Base-by-base conservation (phyloP, 106 monocot genomes). In the Dendrobium catenatum region DNA sequence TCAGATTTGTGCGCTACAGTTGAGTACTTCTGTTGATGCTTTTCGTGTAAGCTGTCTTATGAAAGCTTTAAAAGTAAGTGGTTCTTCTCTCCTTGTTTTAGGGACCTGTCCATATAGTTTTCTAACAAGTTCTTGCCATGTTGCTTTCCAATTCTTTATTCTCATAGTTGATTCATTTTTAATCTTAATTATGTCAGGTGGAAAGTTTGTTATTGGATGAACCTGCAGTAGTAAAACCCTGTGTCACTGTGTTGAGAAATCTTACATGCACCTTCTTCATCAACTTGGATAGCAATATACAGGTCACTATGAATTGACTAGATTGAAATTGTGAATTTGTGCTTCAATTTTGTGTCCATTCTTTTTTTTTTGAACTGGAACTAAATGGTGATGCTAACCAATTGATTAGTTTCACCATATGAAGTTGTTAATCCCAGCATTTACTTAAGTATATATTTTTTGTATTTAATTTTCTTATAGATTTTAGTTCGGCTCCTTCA, bases 61-160 rank as follows among this genome's bases (percentile, higher is more conserved):
- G 17, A 83, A 82, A 85, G 84, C 88, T 82, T 85, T 98, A 82
- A 88, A 88, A 86, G 97, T 94, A 80, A 81, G 94, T 68, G 15
- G 19, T 80, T 54, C 9, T 11, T 61, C 17, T 73, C 24, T 13
- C 37, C 37, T 70, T 19, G 18, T 72, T 18, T 47, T 26, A 9
- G 68, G 5, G 6, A 59, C 22, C 29, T 15, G 70, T 33, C 70
- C 26, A 13, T 31, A 27, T 64, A 18, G 0, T 42, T 61, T 17
- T 76, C 20, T 47, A 43, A 46, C 2, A 5, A 9, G 29, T 37
- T 16, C 42, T n/a, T 41, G 11, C 4, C 9, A n/a, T 87, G 54
- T 15, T 48, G n/a, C 1, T 22, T 87, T 26, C 19, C 26, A 27
- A 4, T 81, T 76, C 26, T 68, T 46, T 47, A 44, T 66, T 17